Evolutionary conservation across 495 filamentous ascomycete genomes (phyloP).

Genomic region (Aspergillus hancockii): DNA sequence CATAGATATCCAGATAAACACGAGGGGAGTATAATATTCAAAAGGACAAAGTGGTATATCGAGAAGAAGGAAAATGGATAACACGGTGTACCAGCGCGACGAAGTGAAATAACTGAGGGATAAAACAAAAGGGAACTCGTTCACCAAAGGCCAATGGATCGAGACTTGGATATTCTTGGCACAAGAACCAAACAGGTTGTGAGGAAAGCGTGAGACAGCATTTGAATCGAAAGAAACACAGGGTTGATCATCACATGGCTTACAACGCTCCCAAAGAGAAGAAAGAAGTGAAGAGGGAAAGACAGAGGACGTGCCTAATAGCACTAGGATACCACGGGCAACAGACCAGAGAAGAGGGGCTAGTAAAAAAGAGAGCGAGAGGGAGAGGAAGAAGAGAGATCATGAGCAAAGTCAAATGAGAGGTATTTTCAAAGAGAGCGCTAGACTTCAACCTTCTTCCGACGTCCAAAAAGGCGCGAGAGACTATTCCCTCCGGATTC

Average conservation of each 20-base stretch:
- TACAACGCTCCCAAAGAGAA: constrained; percentile 27
- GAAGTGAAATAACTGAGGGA: not conserved
- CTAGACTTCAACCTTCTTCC: constrained; percentile 41
- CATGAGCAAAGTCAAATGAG: not conserved
- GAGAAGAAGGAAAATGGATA: not conserved
- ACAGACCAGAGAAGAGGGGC: constrained; percentile 4
- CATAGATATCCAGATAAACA: not conserved
- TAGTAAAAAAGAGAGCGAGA: constrained; percentile 7
- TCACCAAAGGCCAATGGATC: not conserved
- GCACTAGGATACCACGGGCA: constrained; percentile 21
- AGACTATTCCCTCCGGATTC: constrained; percentile 26
- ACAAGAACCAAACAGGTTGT: not conserved
- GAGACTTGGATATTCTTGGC: not conserved
- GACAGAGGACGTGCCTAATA: constrained; percentile 18
- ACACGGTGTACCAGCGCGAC: not conserved
- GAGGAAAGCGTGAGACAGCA: not conserved
- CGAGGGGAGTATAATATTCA: not conserved
- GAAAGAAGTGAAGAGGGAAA: constrained; percentile 23
- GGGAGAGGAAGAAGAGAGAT: not conserved
- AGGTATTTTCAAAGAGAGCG: not conserved
- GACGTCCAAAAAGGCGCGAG: constrained; percentile 43
- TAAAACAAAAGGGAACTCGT: constrained; percentile 1
- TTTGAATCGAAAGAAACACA: constrained; percentile 20
- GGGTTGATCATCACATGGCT: constrained; percentile 33
- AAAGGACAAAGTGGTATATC: constrained; percentile 3